A percentile compares a stretch with the other conserved stretches of the same genome.
Conservation (phyloP, 805 yeast species). For the Wickerhamiella vanderwaltii region DNA sequence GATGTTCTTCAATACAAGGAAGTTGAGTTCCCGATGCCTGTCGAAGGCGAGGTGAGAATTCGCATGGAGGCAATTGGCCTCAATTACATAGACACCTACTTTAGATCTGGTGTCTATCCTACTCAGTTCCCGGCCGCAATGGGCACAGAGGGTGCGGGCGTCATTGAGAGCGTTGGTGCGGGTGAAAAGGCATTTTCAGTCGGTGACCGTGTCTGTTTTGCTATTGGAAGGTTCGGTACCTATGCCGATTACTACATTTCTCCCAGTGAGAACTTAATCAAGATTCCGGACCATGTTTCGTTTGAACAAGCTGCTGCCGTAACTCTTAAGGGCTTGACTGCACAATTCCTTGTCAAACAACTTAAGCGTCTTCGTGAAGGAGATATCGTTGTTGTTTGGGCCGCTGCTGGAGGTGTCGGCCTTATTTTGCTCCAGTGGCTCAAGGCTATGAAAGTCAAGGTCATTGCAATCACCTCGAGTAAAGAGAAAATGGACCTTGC, state of each 20-base stretch:
- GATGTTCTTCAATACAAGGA: constrained; percentile 6
- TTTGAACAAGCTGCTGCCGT: constrained; percentile 44
- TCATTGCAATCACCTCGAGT: constrained; percentile 75
- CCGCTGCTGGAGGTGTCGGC: constrained; percentile 96
- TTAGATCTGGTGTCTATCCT: constrained; percentile 69
- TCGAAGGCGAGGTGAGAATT: constrained; percentile 48
- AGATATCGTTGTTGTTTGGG: constrained; percentile 68
- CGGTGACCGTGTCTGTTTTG: constrained; percentile 46
- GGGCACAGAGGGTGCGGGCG: constrained; percentile 40
- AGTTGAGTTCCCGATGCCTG: constrained; percentile 23
- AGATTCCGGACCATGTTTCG: constrained; percentile 42
- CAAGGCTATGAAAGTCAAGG: constrained; percentile 54
- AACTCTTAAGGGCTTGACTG: constrained; percentile 63
- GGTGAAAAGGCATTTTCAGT: constrained; percentile 34
- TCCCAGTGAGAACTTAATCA: constrained; percentile 29
- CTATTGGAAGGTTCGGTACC: constrained; percentile 54
- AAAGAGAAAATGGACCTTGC: constrained; percentile 59
- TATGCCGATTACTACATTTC: constrained; percentile 60
- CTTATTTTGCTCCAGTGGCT: constrained; percentile 54
- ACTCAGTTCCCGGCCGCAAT: constrained; percentile 51
- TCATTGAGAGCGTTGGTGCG: constrained; percentile 38
- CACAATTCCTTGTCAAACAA: constrained; percentile 54
- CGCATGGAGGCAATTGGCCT: constrained; percentile 69
- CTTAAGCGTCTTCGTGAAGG: constrained; percentile 55
- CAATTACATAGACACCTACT: constrained; percentile 73